Evolutionary conservation across 306 rosid species (phyloP), one percentile per base, ranked within the genome.

Genomic region (Trichosanthes cucumerina): DNA sequence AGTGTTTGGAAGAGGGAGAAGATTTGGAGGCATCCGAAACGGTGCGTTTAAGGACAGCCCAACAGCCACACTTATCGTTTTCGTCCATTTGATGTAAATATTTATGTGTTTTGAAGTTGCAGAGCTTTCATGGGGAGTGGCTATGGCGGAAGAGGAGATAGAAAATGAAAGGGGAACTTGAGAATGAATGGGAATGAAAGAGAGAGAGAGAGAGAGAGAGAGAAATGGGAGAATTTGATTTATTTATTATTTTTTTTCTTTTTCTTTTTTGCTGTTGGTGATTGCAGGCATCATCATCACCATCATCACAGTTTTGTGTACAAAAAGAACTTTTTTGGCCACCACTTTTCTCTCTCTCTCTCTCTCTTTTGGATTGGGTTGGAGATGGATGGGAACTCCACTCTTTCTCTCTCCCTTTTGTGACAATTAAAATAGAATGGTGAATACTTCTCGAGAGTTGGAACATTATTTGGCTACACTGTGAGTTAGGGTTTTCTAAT

Each of bases 301-400:
- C 93, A 91, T 91, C 93, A 93, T 88, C 88, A 88, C 96, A 83
- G 88, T 66, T 28, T 7, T 86, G 88, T 85, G 96, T 93, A 90
- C 96, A 93, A 93, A 93, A 92, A 90, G 90, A 92, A 84, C 97
- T 89, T 90, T 86, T 91, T 91, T 50, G 66, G 81, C 86, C 89
- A 88, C 97, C 90, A 90, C 96, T 88, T 87, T 92, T 93, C 83
- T 21, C n/a, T 28, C 6, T 62, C 6, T 14, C 15, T 28, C 1
- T 50, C n/a, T n/a, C n/a, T 0, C 16, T 18, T 53, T 16, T 19
- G 24, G 44, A 86, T 96, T 87, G 96, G 89, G 14, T 18, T 53
- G 24, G 46, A 7, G 71, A 63, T 36, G 26, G 14, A 36, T 19
- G 93, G 96, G 85, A 78, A 82, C 72, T 80, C 78, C 78, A 43